Base-by-base conservation (phyloP, 177 flowering plant genomes). In the Vitis hybrid region DNA sequence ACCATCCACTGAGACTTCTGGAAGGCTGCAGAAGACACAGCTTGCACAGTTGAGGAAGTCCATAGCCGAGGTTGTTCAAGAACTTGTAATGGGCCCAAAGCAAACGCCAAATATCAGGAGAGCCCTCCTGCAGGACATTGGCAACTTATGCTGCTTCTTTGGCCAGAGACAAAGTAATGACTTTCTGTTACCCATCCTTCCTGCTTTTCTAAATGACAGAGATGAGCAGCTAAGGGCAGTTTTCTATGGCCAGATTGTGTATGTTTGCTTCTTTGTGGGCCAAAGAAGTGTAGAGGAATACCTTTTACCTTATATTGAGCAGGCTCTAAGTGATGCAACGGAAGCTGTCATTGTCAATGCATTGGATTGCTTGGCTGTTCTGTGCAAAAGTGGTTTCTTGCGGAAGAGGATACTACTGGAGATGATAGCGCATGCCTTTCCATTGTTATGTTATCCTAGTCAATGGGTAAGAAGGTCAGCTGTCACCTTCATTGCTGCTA, bases 91-190 rank as follows among this genome's bases (percentile, higher is more conserved):
- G 98, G 97, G 99, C 58, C 91, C 97, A 71, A 96, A 92, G 81
- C 97, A 96, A 78, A 96, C 98, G 30, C 97, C 98, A 67, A 89
- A 86, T 76, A 92, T 96, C 70, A 80, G 99, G 80, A 89, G 97
- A 84, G 98, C 98, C 35, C 95, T 96, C 54, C 83, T 94, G 65
- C 86, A 83, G 79, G 97, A 89, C 72, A 88, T 96, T 78, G 92
- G 93, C 27, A 83, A 86, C 63, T 78, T 96, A 6, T 96, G 98
- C 77, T 92, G 87, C 79, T 96, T 96, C 80, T 92, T 94, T 81
- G 99, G 98, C n/a, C 91, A 86, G 81, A 91, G 86, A 80, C 99
- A 92, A 74, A 89, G 98, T 74, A 93, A 93, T 75, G 98, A 96
- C 64, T 86, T 91, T 76, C 77, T 96, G 62, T 81, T 96, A 67